These are phyloP conservation scores for Leishmania arabica DNA, from an alignment of 208 protist species.

Conservation along the genomic window DNA sequence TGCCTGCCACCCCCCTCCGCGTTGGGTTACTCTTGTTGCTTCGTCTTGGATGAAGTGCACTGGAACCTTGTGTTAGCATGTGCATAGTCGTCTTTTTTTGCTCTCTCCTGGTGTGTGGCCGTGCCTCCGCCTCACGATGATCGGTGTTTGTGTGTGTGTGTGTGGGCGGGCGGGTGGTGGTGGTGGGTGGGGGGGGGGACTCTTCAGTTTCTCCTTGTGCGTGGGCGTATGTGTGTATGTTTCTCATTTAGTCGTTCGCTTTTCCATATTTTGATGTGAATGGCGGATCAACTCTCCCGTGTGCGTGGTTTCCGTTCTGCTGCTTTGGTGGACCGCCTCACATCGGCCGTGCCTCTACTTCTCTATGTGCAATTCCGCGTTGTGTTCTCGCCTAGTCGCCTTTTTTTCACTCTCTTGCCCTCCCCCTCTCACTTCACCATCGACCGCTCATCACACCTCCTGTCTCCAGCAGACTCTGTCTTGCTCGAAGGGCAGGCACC, in stretches of 20 bases:
- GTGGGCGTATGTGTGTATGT: neutral
- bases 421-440: neutral
- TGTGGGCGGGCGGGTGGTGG: neutral
- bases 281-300: neutral
- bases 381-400: neutral
- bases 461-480: neutral
- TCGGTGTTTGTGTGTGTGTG: neutral
- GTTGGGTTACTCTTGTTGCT: neutral
- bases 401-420: neutral
- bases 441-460: neutral
- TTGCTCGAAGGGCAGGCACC: neutral
- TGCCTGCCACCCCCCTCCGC: neutral
- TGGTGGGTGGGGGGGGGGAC: too few species aligned
- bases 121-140: neutral
- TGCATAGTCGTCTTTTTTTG: neutral
- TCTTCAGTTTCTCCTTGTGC: neutral
- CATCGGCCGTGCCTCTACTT: neutral
- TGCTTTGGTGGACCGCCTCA: neutral
- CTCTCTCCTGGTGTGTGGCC: neutral
- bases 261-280: neutral
- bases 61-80: neutral
- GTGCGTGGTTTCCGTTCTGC: neutral
- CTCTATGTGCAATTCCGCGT: neutral
- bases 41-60: neutral
- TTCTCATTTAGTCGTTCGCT: slow-evolving; percentile 7